Percentiles rank a stretch among this genome's conserved stretches.
Evolutionary conservation across 2,329 filamentous ascomycete species (phyloP).

Genomic region (Fusarium anthophilum): DNA sequence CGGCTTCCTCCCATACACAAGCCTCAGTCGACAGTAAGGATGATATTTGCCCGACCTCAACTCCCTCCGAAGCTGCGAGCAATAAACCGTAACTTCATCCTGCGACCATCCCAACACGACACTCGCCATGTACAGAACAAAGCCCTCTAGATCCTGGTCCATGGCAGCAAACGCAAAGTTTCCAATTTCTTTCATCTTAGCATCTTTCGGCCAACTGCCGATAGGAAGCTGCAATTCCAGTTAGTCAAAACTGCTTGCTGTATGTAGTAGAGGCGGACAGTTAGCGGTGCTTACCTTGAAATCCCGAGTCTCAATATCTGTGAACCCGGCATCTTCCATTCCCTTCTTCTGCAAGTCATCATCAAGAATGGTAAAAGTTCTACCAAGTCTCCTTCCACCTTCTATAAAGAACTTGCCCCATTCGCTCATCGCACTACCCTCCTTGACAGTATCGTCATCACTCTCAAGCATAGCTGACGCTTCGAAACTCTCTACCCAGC

Average conservation of each 20-base stretch:
- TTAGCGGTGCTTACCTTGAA: not conserved
- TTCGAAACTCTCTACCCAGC: conserved; percentile 4
- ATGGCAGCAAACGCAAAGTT: not conserved
- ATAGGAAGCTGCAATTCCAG: not conserved
- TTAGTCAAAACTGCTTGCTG: too few species aligned
- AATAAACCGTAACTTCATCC: conserved; percentile 16
- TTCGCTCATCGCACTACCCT: not conserved
- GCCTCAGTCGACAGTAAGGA: conserved; percentile 13
- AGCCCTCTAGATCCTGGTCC: not conserved
- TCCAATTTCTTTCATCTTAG: not conserved
- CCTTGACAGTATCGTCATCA: not conserved
- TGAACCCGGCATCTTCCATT: conserved; percentile 1
- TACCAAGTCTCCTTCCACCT: not conserved
- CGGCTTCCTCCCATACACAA: conserved; percentile 15
- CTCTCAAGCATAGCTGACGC: conserved; percentile 1
- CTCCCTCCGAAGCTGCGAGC: conserved; percentile 18
- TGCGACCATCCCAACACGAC: conserved; percentile 15
- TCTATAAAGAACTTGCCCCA: conserved; percentile 2
- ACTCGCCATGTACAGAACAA: conserved; percentile 3
- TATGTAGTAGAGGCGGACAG: accelerated
- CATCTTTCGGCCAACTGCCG: not conserved
- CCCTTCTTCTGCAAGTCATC: not conserved
- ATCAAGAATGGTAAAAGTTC: not conserved
- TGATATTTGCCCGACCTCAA: not conserved
- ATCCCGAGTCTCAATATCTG: not conserved